Percentiles rank a stretch among this genome's conserved stretches.
Evolutionary conservation across 371 early-diverging fungal genomes (phyloP).

Genomic region (Rhizopus microsporus): DNA sequence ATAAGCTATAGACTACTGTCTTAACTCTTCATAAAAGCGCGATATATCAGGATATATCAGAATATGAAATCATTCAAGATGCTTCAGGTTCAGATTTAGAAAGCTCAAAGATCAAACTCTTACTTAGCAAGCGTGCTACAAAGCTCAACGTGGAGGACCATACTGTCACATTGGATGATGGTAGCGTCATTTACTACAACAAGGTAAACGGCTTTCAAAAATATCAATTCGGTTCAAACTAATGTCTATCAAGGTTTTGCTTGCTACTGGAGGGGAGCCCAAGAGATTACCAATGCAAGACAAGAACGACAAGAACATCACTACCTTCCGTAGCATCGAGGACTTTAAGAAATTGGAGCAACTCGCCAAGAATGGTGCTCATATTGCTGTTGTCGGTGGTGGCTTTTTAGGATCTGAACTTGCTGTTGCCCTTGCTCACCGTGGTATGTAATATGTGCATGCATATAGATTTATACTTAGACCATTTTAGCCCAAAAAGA

Average conservation of each 20-base stretch:
- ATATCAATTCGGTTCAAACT: not conserved
- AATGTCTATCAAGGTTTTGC: conserved; percentile 40
- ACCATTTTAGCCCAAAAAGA: conserved; percentile 41
- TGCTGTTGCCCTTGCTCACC: conserved; percentile 66
- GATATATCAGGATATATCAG: conserved; percentile 41
- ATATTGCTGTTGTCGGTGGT: conserved; percentile 72
- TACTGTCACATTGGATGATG: conserved; percentile 59
- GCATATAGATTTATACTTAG: too few relatives aligned
- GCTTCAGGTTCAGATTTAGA: conserved; percentile 47
- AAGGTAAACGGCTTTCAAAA: conserved; percentile 34
- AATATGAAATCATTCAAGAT: conserved; percentile 43
- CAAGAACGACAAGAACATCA: conserved; percentile 39
- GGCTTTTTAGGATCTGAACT: conserved; percentile 80
- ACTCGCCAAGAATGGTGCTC: conserved; percentile 52
- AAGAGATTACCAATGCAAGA: conserved; percentile 51
- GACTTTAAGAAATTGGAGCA: conserved; percentile 63
- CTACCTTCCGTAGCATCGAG: conserved; percentile 67
- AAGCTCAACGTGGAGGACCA: conserved; percentile 67
- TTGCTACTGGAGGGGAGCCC: conserved; percentile 77
- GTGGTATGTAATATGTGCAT: conserved; percentile 32
- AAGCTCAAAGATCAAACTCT: conserved; percentile 50
- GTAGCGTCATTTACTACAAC: conserved; percentile 62
- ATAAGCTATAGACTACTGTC: not conserved
- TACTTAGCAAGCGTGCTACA: conserved; percentile 50
- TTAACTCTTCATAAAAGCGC: conserved; percentile 21